Base-by-base conservation (phyloP, 345 rosid species). In the Sonneratia caseolaris region DNA sequence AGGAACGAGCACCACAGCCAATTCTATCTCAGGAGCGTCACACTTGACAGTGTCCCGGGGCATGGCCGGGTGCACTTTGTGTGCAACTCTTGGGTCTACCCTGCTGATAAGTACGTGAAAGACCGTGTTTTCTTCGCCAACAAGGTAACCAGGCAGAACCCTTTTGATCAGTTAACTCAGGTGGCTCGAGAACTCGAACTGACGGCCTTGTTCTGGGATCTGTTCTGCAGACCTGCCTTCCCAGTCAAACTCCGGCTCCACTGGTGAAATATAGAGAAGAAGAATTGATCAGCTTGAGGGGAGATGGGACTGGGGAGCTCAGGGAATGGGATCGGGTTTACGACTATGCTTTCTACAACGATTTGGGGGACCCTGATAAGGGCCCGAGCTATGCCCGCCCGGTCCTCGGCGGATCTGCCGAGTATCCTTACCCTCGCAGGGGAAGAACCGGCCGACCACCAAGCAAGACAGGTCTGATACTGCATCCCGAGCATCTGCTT, bases 61-160 rank as follows among this genome's bases (percentile, higher is more conserved):
- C 75, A 77, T 48, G 83, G 83, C 43, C 72, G 74, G 64, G 68
- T 79, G 70, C 86, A 77, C 69, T 84, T 84, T 24, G 79, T 77
- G n/a, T 84, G 87, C 87, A 84, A 84, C 70, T 81, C 87, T 0
- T 84, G 87, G 87, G 77, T 83, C 68, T 83, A 81, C 68, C 84
- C 86, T 38, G 66, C 81, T 36, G 68, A 75, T 43, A 61, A 48
- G 16, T 79, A 84, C 37, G 66, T 57, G n/a, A 69, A 76, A 37
- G 80, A 79, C 24, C 84, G 84, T 0, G 37, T 84, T 57, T 79
- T 84, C 81, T 84, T 84, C 59, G 12, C 83, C 5, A 84, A 81
- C 78, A 81, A 79, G 84, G 87, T 81, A 66, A 32, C 22, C 12
- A 8, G 18, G 27, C 38, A 9, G 15, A 13, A 13, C 66, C 38